These are phyloP conservation scores for Trichophaea hybrida DNA, from an alignment of 2,329 filamentous ascomycete species.

Conservation along the genomic window DNA sequence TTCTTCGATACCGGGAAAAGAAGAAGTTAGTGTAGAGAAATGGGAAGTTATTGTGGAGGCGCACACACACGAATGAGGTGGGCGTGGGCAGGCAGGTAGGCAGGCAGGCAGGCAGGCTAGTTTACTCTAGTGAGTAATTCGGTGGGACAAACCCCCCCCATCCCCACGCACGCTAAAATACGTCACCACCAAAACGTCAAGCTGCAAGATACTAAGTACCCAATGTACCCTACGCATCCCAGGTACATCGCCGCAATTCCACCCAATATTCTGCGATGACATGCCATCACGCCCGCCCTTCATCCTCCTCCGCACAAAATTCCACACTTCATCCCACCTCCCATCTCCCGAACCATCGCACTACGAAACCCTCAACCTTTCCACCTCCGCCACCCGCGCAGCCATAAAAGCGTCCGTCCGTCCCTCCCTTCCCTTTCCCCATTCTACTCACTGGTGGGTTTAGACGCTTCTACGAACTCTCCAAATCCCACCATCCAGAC, in stretches of 20 bases:
- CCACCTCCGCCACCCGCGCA: slow-evolving; percentile 49
- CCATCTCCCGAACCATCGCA: slow-evolving; percentile 33
- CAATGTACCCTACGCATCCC: no score
- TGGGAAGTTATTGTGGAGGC: no score
- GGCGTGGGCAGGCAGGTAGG: no score
- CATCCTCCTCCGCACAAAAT: not conserved
- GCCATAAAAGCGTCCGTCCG: slow-evolving; percentile 67
- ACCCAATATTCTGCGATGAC: not conserved
- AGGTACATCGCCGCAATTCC: not conserved
- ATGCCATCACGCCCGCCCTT: not conserved
- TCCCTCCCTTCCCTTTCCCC: not conserved
- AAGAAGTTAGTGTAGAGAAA: no score
- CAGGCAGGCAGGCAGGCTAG: no score
- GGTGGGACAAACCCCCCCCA: no score
- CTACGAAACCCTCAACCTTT: slow-evolving; percentile 70
- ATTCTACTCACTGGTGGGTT: not conserved
- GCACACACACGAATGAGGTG: no score
- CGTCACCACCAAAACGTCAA: no score
- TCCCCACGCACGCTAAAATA: no score
- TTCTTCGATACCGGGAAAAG: no score
- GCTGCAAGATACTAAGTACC: no score
- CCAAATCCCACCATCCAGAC: slow-evolving; percentile 86
- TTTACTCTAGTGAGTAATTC: no score
- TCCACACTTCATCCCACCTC: not conserved
- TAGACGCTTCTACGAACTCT: slow-evolving; percentile 67